Evolutionary conservation across 345 rosid genomes (phyloP).

Genomic region (Arabidopsis arenosa): DNA sequence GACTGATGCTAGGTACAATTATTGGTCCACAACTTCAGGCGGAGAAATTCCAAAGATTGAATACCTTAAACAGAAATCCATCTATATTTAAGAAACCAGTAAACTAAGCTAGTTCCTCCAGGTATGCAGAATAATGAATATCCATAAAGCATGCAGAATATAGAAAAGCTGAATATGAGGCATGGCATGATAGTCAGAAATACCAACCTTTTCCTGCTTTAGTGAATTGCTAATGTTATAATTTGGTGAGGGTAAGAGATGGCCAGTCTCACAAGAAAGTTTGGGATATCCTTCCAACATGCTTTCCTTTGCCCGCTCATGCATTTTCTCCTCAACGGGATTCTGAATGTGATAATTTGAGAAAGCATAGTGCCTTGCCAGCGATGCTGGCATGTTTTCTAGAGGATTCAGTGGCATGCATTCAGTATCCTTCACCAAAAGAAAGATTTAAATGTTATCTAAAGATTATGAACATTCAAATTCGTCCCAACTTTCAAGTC

Average conservation of each 20-base stretch:
- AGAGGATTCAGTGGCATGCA: constrained; percentile 77
- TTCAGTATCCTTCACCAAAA: constrained; percentile 71
- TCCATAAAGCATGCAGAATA: constrained; percentile 23
- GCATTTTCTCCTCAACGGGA: constrained; percentile 59
- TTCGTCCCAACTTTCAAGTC: constrained; percentile 7
- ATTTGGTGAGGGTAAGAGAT: constrained; percentile 51
- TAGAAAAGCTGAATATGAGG: constrained; percentile 27
- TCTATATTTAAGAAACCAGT: constrained; percentile 20
- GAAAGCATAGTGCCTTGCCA: constrained; percentile 52
- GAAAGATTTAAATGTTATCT: constrained; percentile 31
- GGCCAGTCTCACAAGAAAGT: constrained; percentile 53
- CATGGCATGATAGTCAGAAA: constrained; percentile 27
- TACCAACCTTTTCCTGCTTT: constrained; percentile 63
- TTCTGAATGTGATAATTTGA: constrained; percentile 54
- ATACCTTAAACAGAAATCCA: constrained; percentile 17
- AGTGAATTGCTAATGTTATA: constrained; percentile 46
- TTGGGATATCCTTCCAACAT: constrained; percentile 56
- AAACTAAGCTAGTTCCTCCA: constrained; percentile 10
- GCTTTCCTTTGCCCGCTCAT: constrained; percentile 54
- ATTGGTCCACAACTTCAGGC: constrained; percentile 17
- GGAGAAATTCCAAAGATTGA: constrained; percentile 28
- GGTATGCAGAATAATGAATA: constrained; percentile 21
- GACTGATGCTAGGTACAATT: constrained; percentile 2
- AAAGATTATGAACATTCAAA: constrained; percentile 27
- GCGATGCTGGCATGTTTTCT: constrained; percentile 81